Evolutionary conservation across 306 rosid species (phyloP), one percentile per base, ranked within the genome.

Genomic region (Trifolium subterraneum): DNA sequence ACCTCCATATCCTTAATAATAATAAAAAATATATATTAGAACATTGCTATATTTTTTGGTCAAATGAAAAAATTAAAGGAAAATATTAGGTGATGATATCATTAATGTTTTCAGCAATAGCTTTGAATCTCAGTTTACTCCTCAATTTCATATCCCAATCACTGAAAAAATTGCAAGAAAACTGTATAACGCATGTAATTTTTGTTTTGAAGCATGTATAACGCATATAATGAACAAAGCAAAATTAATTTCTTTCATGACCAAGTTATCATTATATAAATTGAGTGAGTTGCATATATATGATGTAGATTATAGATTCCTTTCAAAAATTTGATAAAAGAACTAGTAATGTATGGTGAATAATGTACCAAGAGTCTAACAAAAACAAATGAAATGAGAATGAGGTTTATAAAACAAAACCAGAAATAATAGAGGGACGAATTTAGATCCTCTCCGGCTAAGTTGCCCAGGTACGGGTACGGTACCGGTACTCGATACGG

Each of bases 1-100:
- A 50, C 68, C 48, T 59, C 78, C 80, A 54, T 44, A 63, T 25
- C 74, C 74, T 47, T 1, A 44, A 31, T 29, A 3, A 1, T 27
- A 29, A 3, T 13, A 14, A 35, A 0, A 29, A 64, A 41, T 22
- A 75, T 52, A 8, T 18, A 55, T 18, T 38, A 79, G 61, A 65
- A 50, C 65, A 60, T 60, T 10, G 11, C 35, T 2, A 15, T 59
- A 59, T 29, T 25, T 64, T n/a, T 38, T 59, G 36, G 15, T 70
- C 51, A 10, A 18, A 35, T 10, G 33, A 45, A 52, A 62, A 29
- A 27, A 1, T 12, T 44, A 12, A 13, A 13, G 50, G 4, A 29
- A 13, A 60, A 56, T 65, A 19, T 25, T 44, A 55, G 31, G 5
- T 63, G 64, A 63, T 36, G 39, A 36, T 36, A 65, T 36, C 47